Evolutionary conservation across 805 yeast species (phyloP).

Genomic region (Saccharomycopsis fermentans): DNA sequence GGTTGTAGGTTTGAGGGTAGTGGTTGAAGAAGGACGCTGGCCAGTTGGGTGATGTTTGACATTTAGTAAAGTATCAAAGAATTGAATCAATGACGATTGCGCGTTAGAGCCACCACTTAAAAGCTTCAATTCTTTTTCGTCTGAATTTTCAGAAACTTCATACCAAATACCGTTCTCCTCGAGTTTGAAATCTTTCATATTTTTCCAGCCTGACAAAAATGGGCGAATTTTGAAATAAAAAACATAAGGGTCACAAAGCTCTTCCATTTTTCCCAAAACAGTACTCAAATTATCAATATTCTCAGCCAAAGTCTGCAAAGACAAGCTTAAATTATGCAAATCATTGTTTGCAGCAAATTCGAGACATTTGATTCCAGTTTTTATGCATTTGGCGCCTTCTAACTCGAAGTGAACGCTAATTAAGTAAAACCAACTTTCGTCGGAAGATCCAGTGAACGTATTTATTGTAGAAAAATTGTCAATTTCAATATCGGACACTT

Average conservation of each 20-base stretch:
- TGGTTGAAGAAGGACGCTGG: conserved; percentile 30
- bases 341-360: conserved; percentile 41
- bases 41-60: conserved; percentile 79
- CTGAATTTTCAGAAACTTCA: conserved; percentile 27
- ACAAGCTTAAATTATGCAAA: conserved; percentile 29
- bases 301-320: conserved; percentile 61
- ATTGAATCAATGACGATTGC: conserved; percentile 82
- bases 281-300: conserved; percentile 64
- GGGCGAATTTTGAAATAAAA: conserved; percentile 84
- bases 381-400: conserved; percentile 64
- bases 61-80: conserved; percentile 65
- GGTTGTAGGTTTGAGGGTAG: conserved; percentile 15
- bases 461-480: conserved; percentile 67
- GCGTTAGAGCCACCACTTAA: conserved; percentile 88
- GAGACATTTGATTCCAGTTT: conserved; percentile 59
- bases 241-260: conserved; percentile 89
- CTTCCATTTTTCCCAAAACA: conserved; percentile 73
- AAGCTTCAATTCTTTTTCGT: conserved; percentile 10
- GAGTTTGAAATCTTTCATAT: conserved; percentile 80
- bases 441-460: conserved; percentile 84
- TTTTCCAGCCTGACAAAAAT: conserved; percentile 87
- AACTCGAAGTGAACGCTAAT: conserved; percentile 82
- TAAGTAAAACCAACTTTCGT: conserved; percentile 89
- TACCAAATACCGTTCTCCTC: conserved; percentile 65
- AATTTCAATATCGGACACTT: conserved; percentile 37